Base-by-base conservation (phyloP, 1,284 basidiomycete species). In the Irpex sp. region DNA sequence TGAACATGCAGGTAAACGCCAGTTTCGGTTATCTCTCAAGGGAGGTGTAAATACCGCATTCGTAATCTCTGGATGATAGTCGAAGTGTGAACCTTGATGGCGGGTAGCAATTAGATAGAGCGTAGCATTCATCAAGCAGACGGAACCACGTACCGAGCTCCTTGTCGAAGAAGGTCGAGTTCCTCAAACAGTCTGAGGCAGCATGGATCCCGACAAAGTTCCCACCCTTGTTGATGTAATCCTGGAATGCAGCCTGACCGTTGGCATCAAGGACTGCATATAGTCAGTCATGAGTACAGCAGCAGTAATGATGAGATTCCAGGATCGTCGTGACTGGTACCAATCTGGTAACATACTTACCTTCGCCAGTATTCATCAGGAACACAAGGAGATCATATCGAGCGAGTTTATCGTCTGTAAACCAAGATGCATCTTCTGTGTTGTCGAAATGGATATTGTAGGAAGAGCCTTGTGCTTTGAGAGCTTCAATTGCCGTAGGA, bases 191-290 rank as follows among this genome's bases (percentile, higher is more conserved):
- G 61, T 88, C 90, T 1, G 88, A 85, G 1, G 90, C 87, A 39
- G 88, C 82, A 69, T 93, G 91, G 21, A 92, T 77, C 1, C 81
- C 89, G 47, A 84, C 75, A 63, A 89, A 92, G 70, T 89, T 89
- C 1, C 91, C 91, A 39, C 90, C 90, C 0, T 80, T 74, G 71
- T 90, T 79, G 37, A 93, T 76, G 72, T 88, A 93, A 8, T 75
- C 80, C 65, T 86, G 82, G 49, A 94, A 81, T 1, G 88, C 89
- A 1, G 77, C 75, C 69, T 89, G 84, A 4, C 86, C 86, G 13
- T 74, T 67, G 5, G 79, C 78, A 69, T 89, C 83, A 15, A 93
- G 80, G 4, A 94, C 88, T 85, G 79, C 19, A 37, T 9, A 15
- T 15, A 39, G 19, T 36, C 4, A 19, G 15, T 11, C 39, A 15